A percentile compares a stretch with the other conserved stretches of the same genome.
Conservation (phyloP, 805 yeast genomes). For the Cyberlindnera galapagoensis region DNA sequence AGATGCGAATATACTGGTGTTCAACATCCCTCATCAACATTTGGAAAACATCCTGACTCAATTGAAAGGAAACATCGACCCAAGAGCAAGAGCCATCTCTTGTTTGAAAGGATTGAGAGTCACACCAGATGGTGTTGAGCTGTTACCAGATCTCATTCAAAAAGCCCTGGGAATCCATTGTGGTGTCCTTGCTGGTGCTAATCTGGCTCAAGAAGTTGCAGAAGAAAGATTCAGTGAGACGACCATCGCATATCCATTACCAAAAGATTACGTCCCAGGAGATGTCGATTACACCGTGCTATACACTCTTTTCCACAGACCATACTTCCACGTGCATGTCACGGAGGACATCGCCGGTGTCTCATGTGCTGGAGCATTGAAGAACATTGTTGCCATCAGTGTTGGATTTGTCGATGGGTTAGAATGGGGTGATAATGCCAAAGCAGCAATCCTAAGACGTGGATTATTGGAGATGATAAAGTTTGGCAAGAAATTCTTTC, state of each 20-base stretch:
- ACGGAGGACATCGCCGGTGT: conserved; percentile 91
- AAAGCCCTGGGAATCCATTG: conserved; percentile 77
- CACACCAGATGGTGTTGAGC: conserved; percentile 68
- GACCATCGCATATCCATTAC: conserved; percentile 82
- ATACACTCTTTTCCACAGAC: conserved; percentile 85
- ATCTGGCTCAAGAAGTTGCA: conserved; percentile 94
- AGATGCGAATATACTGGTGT: conserved; percentile 77
- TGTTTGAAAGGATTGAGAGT: conserved; percentile 93
- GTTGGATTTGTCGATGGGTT: conserved; percentile 96
- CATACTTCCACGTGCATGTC: conserved; percentile 92
- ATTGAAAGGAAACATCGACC: conserved; percentile 64
- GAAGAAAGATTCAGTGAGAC: conserved; percentile 92
- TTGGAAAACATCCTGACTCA: conserved; percentile 65
- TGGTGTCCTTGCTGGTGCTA: conserved; percentile 95
- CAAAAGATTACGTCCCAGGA: conserved; percentile 59
- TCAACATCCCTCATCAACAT: conserved; percentile 96
- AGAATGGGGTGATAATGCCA: conserved; percentile 98
- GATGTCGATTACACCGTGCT: conserved; percentile 69
- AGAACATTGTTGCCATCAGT: conserved; percentile 88
- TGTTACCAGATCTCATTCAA: conserved; percentile 68
- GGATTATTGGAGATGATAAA: conserved; percentile 83
- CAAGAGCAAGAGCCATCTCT: conserved; percentile 76
- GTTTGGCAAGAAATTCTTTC: conserved; percentile 77
- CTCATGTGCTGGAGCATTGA: conserved; percentile 91
- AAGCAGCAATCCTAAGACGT: conserved; percentile 91